phyloP scores from a whole-genome alignment of 1,284 basidiomycete genomes.

The Lentinula novae-zelandiae region DNA sequence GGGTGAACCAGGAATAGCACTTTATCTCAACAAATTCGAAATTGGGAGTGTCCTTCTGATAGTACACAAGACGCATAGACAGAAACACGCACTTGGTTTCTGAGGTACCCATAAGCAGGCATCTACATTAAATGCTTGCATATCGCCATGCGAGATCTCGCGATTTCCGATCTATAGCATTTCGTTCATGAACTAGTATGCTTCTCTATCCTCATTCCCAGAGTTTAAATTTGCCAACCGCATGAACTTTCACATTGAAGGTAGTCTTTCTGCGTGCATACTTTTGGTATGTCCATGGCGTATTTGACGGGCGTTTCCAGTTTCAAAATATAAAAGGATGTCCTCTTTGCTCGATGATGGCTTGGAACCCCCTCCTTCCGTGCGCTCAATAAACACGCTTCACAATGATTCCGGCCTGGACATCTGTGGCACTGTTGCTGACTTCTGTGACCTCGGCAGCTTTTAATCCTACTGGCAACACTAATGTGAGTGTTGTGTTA shows the following conservation, averaged over 20 bases:
- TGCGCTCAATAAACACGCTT: not conserved
- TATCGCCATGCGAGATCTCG: not conserved
- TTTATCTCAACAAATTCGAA: not conserved
- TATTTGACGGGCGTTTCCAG: not conserved
- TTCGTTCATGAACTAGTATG: not conserved
- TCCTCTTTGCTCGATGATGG: not conserved
- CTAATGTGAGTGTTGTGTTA: conserved; percentile 29
- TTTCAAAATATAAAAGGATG: conserved; percentile 2
- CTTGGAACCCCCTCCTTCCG: not conserved
- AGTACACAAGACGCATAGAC: not conserved
- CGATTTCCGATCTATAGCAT: not conserved
- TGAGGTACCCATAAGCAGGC: not conserved
- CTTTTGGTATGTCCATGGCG: not conserved
- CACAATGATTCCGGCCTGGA: conserved; percentile 1
- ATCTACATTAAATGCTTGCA: not conserved
- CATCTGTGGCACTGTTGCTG: not conserved
- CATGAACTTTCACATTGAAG: not conserved
- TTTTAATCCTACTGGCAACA: conserved; percentile 26
- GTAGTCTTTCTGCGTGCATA: not conserved
- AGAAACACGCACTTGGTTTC: not conserved
- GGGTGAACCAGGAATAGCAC: not conserved
- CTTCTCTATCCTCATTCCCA: not conserved
- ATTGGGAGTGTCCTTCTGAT: not conserved
- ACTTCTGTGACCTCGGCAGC: conserved; percentile 4
- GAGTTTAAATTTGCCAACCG: not conserved